Evolutionary conservation across 768 basidiomycete genomes (phyloP), one percentile per base, ranked within the genome.

Genomic region (Infundibulicybe gibba): DNA sequence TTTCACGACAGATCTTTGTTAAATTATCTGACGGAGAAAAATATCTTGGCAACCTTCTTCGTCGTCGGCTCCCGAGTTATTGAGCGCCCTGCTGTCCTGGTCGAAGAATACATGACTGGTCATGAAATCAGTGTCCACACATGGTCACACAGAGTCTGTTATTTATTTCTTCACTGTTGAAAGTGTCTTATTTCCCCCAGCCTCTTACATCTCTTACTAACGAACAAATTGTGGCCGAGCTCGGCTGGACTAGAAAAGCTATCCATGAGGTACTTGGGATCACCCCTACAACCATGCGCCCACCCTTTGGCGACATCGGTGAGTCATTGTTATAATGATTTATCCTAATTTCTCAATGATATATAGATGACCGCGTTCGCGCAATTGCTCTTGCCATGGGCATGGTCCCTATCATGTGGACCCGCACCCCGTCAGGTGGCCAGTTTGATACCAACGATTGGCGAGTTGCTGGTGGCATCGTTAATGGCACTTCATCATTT

Each of bases 331-430:
- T 14, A 10, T 31, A 20, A 19, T 38, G 13, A 19, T 10, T 10
- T 6, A 10, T 17, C 39, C 54, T 42, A 43, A 35, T 32, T 46
- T 19, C 32, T 47, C 25, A 51, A 17, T 33, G 20, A 33, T n/a
- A 10, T 19, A 21, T 40, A 81, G 94, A 98, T 62, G 87, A 92
- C 67, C 91, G 94, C 56, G 93, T 98, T 40, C 88, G 95, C 51
- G 87, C 86, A 34, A 92, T 98, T 61, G 71, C 84, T 15, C 63
- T 90, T 45, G 90, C 92, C 25, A 95, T 98, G 94, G 92, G 93
- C 39, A 68, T 97, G 67, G 71, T 83, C 10, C 90, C 95, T 20
- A 82, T 97, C 59, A 87, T 95, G 61, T 97, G 94, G 94, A 90
- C 91, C 30, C 71, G 74, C 10, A 74, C 77, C 10, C 76, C 81